phyloP scores from a whole-genome alignment of 495 filamentous ascomycete species.

The Cercophora samala region DNA sequence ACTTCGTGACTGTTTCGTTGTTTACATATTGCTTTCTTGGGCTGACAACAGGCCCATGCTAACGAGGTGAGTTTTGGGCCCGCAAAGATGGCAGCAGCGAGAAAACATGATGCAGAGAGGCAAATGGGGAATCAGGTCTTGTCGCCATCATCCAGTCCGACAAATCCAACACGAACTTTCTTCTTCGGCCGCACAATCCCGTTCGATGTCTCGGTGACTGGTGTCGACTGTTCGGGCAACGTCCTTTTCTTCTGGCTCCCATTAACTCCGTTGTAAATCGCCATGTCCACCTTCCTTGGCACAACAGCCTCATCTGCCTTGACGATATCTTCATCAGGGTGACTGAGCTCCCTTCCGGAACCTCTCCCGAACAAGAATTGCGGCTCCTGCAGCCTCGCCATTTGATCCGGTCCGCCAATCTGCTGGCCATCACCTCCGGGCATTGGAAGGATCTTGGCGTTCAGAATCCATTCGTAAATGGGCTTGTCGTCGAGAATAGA shows the following conservation, averaged over 20 bases:
- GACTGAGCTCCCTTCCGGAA: conserved; percentile 30
- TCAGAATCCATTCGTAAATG: conserved; percentile 76
- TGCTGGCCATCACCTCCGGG: conserved; percentile 32
- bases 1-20: no score
- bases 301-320: conserved; percentile 4
- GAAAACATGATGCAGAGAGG: not conserved
- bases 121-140: not conserved
- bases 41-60: not conserved
- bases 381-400: conserved; percentile 50
- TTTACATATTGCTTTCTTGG: no score
- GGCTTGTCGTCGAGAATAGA: conserved; percentile 69
- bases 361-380: conserved; percentile 60
- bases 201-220: not conserved
- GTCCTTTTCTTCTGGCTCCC: not conserved
- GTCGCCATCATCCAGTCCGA: not conserved
- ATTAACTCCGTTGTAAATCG: not conserved
- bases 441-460: conserved; percentile 63
- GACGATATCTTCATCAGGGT: conserved; percentile 40
- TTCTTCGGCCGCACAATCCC: not conserved
- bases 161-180: not conserved
- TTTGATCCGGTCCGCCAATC: conserved; percentile 46
- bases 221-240: not conserved
- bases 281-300: not conserved
- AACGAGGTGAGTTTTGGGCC: not conserved
- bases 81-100: not conserved